These are phyloP conservation scores for Lactarius pseudohatsudake DNA, from an alignment of 768 basidiomycete genomes.

Conservation along the genomic window DNA sequence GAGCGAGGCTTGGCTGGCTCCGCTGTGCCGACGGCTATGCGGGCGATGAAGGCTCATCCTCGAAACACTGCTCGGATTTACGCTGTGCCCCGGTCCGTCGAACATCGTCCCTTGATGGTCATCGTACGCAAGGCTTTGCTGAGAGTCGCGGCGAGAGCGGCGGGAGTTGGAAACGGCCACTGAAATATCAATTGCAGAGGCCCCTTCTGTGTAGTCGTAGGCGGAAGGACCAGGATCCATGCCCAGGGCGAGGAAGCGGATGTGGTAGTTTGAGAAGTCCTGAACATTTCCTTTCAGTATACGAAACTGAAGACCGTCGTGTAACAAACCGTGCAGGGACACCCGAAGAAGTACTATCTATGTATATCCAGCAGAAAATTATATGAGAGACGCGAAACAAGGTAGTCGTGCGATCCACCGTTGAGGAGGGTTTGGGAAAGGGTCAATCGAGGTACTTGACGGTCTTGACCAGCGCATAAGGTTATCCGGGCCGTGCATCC, in stretches of 20 bases:
- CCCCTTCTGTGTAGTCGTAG: constrained; percentile 85
- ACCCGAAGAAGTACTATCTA: background rate
- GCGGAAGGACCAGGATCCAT: constrained; percentile 26
- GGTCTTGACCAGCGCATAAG: background rate
- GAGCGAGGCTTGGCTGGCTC: constrained; percentile 29
- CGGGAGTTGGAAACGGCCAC: constrained; percentile 53
- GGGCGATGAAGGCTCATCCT: constrained; percentile 50
- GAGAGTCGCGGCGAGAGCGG: constrained; percentile 65
- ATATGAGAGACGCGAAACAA: constrained; percentile 1
- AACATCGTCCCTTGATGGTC: constrained; percentile 70
- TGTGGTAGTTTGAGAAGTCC: background rate
- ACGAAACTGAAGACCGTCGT: background rate
- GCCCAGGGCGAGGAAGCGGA: background rate
- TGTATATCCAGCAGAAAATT: background rate
- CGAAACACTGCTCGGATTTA: constrained; percentile 76
- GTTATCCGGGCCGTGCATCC: constrained; percentile 19
- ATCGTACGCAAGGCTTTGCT: constrained; percentile 58
- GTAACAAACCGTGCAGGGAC: background rate
- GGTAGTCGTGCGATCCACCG: background rate
- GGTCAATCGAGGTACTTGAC: background rate
- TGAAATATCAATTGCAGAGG: constrained; percentile 71
- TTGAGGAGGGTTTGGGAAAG: constrained; percentile 11
- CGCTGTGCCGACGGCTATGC: constrained; percentile 51
- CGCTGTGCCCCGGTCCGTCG: constrained; percentile 63
- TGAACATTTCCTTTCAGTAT: constrained; percentile 4